Percentiles rank a stretch among this genome's conserved stretches.
Evolutionary conservation across 441 rosid species (phyloP).

Genomic region (Adansonia grandidieri): DNA sequence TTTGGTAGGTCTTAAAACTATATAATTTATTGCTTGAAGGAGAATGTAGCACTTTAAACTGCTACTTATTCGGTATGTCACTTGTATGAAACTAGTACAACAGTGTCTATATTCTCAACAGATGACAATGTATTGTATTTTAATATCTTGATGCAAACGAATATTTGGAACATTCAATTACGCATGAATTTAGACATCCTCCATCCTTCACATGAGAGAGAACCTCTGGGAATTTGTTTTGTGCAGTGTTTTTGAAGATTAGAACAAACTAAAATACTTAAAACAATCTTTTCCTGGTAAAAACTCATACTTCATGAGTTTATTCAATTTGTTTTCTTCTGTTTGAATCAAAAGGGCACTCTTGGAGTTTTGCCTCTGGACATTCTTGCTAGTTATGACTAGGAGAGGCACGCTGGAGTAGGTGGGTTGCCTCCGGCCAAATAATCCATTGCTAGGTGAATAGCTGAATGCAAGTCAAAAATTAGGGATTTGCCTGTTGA

Average conservation of each 20-base stretch:
- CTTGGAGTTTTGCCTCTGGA: not conserved
- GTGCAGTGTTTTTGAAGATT: not conserved
- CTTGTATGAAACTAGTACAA: not conserved
- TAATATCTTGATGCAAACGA: not conserved
- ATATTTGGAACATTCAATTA: not conserved
- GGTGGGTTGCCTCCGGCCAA: not conserved
- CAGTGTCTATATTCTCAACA: not conserved
- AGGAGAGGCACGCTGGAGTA: not conserved
- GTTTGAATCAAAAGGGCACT: not conserved
- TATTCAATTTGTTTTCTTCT: not conserved
- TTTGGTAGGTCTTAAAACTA: constrained; percentile 7
- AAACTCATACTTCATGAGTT: not conserved
- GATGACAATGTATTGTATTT: not conserved
- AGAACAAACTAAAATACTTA: not conserved
- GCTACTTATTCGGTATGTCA: not conserved
- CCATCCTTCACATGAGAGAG: not conserved
- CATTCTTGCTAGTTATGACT: not conserved
- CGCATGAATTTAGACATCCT: not conserved
- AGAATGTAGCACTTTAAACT: not conserved
- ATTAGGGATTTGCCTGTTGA: not conserved
- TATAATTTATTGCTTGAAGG: not conserved
- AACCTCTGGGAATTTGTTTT: not conserved
- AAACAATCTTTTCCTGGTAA: not conserved
- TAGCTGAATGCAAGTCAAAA: not conserved
- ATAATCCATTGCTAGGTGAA: not conserved